Base-by-base conservation (phyloP, 2,329 filamentous ascomycete genomes). In the Cadophora luteo-olivacea region DNA sequence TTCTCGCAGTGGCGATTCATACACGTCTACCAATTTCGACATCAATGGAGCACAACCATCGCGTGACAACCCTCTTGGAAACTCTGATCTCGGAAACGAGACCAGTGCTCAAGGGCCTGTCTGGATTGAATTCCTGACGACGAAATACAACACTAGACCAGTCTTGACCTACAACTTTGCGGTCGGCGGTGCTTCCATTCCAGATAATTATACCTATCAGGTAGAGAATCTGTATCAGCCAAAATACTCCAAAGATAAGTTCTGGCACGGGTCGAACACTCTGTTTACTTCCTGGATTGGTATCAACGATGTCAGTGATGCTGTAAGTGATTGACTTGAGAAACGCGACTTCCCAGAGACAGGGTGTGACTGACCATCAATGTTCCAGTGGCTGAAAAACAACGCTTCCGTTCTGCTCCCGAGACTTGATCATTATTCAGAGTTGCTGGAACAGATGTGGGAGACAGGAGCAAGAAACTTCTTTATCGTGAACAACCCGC, bases 221-320 rank as follows among this genome's bases (percentile, higher is more conserved):
- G 55, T 68, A 1, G 29, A 61, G n/a, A 25, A 60, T n/a, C 33
- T 52, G 32, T 68, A 61, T n/a, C 61, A 68, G 62, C 66, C 66
- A 6, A 68, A 68, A 25, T 68, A 65, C 36, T 78, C 79, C 7
- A 79, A 80, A 4, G 16, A 32, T 16, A 65, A 45, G 49, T 68
- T 68, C 33, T 83, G 81, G 82, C 74, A 72, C 0, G 74, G 77
- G 5, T 69, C 70, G 2, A 77, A 83, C 66, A 78, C 82, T 0
- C 65, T 86, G 2, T 84, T 83, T 61, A 80, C 79, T 0, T 72
- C 85, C 2, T 85, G 83, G 81, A 84, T 86, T 22, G 84, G 84
- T 0, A 83, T 86, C 68, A 86, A 86, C 65, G 84, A 84, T 68
- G 80, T 86, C 57, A 60, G 51, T 25, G 45, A 54, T 36, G 65